Evolutionary conservation across 805 yeast species (phyloP), one percentile per base, ranked within the genome.

Genomic region (Teunomyces panamensis): DNA sequence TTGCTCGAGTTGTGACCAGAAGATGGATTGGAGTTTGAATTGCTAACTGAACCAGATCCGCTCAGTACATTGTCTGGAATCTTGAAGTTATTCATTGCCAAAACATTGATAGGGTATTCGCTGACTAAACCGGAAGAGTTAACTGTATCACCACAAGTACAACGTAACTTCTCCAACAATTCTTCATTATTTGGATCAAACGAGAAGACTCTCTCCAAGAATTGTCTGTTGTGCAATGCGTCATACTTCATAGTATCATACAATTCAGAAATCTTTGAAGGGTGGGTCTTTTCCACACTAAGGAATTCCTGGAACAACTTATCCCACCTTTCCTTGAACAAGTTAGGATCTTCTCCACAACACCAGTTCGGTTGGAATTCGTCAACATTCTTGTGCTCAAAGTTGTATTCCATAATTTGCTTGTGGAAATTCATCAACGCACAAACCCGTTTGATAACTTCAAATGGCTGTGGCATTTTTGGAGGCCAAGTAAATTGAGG

Each of bases 401-500:
- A 89, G 61, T 91, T 91, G 66, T 84, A 79, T 47, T 83, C 85
- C 95, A 94, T 83, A 45, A 94, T 81, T 56, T 77, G 79, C 34
- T 83, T 83, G 64, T 94, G 97, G 67, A 86, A 90, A 65, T 84
- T 89, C 98, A 94, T 92, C 59, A 94, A 75, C 59, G 90, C 97
- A 36, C 94, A 96, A 26, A 94, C 99, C 53, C 97, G 76, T 61
- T 89, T 88, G 57, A 95, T 88, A 11, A 94, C 99, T 43, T 84
- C 81, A 61, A 89, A 92, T 1, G 99, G 99, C 62, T 94, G 95
- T 0, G 99, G 98, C 88, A 94, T 90, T 63, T 89, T 89, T 14
- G 94, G 88, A 0, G 99, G 99, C 99, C 99, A 94, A 0, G 99
- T 88, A 67, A 94, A 94, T 62, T 94, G 97, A 0, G 95, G 87